phyloP scores from a whole-genome alignment of 164 flowering plant species.

The Hamamelis virginiana region DNA sequence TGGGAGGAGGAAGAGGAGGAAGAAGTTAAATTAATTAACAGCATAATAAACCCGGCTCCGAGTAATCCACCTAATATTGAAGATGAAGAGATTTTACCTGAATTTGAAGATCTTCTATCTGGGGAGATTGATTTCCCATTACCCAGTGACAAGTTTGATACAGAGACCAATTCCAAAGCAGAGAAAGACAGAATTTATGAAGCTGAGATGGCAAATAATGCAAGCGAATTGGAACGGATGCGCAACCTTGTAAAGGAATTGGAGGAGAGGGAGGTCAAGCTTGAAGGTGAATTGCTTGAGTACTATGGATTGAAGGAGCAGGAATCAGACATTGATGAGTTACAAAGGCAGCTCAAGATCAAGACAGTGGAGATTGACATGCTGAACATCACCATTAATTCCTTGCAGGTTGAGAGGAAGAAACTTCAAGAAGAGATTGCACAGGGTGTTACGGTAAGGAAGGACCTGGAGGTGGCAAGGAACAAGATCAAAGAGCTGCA shows the following conservation, averaged over 20 bases:
- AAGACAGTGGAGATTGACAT: constrained; percentile 86
- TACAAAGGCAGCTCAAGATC: constrained; percentile 89
- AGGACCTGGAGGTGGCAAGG: constrained; percentile 79
- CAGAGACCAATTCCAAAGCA: constrained; percentile 21
- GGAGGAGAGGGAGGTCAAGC: constrained; percentile 91
- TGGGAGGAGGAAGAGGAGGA: constrained; percentile 70
- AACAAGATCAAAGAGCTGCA: constrained; percentile 87
- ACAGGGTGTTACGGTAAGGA: constrained; percentile 43
- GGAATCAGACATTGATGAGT: constrained; percentile 67
- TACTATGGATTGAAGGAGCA: constrained; percentile 93
- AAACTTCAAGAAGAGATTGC: constrained; percentile 81
- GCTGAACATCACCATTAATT: constrained; percentile 77
- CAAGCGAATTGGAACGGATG: constrained; percentile 65
- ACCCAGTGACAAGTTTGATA: constrained; percentile 43
- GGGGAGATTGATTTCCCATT: constrained; percentile 76
- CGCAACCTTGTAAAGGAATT: constrained; percentile 78
- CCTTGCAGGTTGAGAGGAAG: constrained; percentile 85
- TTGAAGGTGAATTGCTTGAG: constrained; percentile 93
- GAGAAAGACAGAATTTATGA: constrained; percentile 63
- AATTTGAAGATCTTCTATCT: constrained; percentile 74
- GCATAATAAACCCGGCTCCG: constrained; percentile 48
- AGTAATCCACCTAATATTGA: constrained; percentile 34
- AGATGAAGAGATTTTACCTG: constrained; percentile 71
- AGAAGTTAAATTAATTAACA: constrained; percentile 83
- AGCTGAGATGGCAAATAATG: constrained; percentile 72